Evolutionary conservation across 768 basidiomycete species (phyloP).

Genomic region (Mycena metata): DNA sequence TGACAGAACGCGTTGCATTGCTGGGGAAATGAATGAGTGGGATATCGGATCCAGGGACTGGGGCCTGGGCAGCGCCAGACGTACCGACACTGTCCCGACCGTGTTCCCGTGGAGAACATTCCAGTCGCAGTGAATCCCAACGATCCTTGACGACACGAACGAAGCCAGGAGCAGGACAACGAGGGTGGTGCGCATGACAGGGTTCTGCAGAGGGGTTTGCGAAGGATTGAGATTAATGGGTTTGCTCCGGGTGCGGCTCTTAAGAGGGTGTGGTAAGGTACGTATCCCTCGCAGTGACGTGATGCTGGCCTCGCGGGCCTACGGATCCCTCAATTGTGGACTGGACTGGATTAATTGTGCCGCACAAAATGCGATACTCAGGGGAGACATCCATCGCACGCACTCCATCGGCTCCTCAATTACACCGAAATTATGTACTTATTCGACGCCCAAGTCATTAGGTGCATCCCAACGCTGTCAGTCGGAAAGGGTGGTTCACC

Average conservation of each 20-base stretch:
- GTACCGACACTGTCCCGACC: conserved; percentile 9
- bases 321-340: neutral
- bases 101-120: neutral
- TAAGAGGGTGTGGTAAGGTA: neutral
- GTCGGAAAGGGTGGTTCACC: too few species aligned
- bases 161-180: conserved; percentile 12
- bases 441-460: too few species aligned
- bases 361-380: conserved; percentile 10
- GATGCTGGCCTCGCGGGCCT: neutral
- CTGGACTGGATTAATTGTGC: conserved; percentile 8
- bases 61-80: conserved; percentile 8
- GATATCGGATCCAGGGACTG: neutral
- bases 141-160: neutral
- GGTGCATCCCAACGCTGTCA: too few species aligned
- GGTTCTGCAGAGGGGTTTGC: neutral
- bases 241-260: conserved; percentile 11
- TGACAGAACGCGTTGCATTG: conserved; percentile 12
- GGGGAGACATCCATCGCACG: too few species aligned
- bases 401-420: too few species aligned
- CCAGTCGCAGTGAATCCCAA: neutral
- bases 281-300: neutral
- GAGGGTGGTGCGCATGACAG: conserved; percentile 15
- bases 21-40: conserved; percentile 15
- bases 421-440: too few species aligned
- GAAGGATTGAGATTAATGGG: neutral